Evolutionary conservation across 495 filamentous ascomycete genomes (phyloP).

Genomic region (Penicillium atrosanguineum): DNA sequence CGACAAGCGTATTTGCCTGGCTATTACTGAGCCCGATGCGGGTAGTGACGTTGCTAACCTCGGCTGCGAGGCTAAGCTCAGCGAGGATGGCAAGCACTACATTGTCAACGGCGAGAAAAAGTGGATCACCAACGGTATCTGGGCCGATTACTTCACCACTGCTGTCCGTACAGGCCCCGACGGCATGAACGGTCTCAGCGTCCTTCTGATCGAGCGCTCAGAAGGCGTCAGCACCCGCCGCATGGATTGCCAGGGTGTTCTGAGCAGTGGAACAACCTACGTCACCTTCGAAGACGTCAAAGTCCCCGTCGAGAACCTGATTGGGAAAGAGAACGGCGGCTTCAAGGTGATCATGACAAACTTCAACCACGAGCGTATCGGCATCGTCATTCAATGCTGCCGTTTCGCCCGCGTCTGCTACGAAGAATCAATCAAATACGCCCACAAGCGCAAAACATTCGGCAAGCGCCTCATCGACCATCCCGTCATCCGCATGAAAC

Average conservation of each 20-base stretch:
- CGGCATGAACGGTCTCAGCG: conserved; percentile 88
- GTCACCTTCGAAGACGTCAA: conserved; percentile 98
- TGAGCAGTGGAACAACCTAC: conserved; percentile 92
- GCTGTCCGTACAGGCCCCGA: conserved; percentile 83
- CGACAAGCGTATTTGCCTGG: conserved; percentile 92
- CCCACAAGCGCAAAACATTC: conserved; percentile 92
- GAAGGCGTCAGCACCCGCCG: conserved; percentile 79
- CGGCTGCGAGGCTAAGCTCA: conserved; percentile 90
- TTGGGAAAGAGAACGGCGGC: conserved; percentile 98
- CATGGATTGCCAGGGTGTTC: conserved; percentile 99
- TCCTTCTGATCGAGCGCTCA: conserved; percentile 84
- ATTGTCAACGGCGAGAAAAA: conserved; percentile 99
- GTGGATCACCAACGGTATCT: conserved; percentile 99
- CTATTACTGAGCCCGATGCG: conserved; percentile 80
- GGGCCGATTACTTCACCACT: conserved; percentile 95
- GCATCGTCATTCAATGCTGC: conserved; percentile 95
- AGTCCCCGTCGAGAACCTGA: conserved; percentile 95
- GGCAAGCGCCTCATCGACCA: conserved; percentile 95
- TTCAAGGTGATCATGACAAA: conserved; percentile 99
- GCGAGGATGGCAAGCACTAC: conserved; percentile 93
- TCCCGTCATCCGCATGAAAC: conserved; percentile 95
- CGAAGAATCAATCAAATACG: conserved; percentile 94
- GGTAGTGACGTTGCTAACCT: conserved; percentile 91
- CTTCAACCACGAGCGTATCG: conserved; percentile 99
- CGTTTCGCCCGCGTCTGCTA: conserved; percentile 97